phyloP scores from a whole-genome alignment of 495 filamentous ascomycete species.

The Terfezia claveryi region DNA sequence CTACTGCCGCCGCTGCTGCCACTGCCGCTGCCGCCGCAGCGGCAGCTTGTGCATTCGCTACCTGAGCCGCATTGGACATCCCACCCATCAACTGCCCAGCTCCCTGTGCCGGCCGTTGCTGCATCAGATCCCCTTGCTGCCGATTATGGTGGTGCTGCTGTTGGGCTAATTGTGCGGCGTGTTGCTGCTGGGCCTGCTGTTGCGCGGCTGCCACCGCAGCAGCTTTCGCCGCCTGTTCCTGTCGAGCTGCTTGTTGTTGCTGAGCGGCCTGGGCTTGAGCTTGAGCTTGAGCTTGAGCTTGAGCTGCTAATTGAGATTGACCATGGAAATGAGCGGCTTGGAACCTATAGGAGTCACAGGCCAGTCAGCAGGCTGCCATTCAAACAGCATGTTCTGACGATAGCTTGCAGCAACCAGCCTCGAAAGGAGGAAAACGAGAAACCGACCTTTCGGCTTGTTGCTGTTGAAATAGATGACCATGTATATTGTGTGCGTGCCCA shows the following conservation, averaged over 20 bases:
- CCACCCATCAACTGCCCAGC: constrained; percentile 22
- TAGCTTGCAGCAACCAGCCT: background rate
- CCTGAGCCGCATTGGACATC: constrained; percentile 24
- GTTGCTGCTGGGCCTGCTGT: constrained; percentile 30
- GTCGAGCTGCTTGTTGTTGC: constrained; percentile 12
- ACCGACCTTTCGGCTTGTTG: constrained; percentile 2
- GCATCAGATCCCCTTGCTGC: constrained; percentile 7
- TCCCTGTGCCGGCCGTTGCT: constrained; percentile 25
- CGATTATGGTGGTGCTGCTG: constrained; percentile 35
- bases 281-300: constrained; percentile 1
- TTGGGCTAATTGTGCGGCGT: constrained; percentile 23
- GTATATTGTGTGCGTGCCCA: constrained; percentile 8
- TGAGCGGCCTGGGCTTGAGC: background rate
- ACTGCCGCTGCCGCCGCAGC: constrained; percentile 23
- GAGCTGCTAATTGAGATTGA: constrained; percentile 9
- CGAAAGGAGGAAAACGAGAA: background rate
- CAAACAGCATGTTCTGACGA: background rate
- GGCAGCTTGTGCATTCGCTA: constrained; percentile 20
- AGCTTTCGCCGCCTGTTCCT: constrained; percentile 5
- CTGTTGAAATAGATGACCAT: constrained; percentile 14
- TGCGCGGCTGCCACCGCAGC: constrained; percentile 11
- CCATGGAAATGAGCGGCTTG: background rate
- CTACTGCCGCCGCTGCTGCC: constrained; percentile 30
- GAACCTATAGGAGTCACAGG: background rate
- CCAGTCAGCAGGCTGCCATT: background rate